Evolutionary conservation across 2,329 filamentous ascomycete genomes (phyloP), one percentile per base, ranked within the genome.

Genomic region (Ophiostoma australiae): DNA sequence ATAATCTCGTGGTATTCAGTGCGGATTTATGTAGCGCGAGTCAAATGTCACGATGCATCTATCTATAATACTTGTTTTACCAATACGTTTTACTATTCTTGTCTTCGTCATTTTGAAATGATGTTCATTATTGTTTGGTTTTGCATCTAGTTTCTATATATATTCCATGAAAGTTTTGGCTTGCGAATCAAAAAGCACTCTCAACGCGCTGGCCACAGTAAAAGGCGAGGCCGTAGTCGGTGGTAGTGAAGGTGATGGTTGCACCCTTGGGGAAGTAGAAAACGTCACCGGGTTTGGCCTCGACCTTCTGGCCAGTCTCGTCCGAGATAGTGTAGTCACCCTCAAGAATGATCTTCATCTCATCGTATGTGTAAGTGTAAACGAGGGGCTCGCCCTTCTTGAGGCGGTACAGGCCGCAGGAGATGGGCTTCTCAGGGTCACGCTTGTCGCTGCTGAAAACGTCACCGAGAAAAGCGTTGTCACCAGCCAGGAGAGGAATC

Each of bases 251-350:
- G n/a, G 66, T 67, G 11, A 67, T 67, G 4, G 66, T 67, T 27
- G 66, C 20, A 67, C 66, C 66, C 66, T 67, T 67, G 66, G 66
- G 66, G 39, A 67, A 67, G 39, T 44, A 67, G 66, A 67, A 67
- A 67, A 67, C 35, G 33, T 67, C 66, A 31, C 66, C 66, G 17
- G 66, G 66, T 39, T 67, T 67, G n/a, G 66, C 66, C 66, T 44
- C 37, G 11, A 67, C 37, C n/a, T 41, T 31, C 39, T 67, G 66
- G 11, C 66, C 66, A 15, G 66, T 44, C 66, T 67, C 66, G 27
- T 67, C 66, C 13, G 66, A 67, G 39, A 67, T 67, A 13, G 66
- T 67, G 66, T 67, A 67, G 66, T 67, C 66, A 48, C 66, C 66
- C 39, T 67, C 66, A n/a, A 67, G 39, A 15, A 67, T 67, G 23